Percentiles rank a stretch among this genome's conserved stretches.
Conservation (phyloP, 805 yeast species). For the Nakazawaea populi region DNA sequence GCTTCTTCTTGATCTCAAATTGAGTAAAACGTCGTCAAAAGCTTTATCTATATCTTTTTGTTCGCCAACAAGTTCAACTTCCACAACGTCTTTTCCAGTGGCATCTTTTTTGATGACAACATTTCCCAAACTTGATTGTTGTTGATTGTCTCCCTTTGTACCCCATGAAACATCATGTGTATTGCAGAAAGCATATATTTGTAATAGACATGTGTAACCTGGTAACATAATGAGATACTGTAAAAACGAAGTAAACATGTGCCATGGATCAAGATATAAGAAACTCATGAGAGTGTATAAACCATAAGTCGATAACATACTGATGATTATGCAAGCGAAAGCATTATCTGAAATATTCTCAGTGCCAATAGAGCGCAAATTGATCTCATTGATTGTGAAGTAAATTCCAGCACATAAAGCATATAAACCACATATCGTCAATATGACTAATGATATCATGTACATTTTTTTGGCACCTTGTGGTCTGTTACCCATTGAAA, state of each 20-base stretch:
- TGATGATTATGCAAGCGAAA: constrained; percentile 73
- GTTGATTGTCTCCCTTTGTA: constrained; percentile 81
- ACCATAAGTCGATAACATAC: constrained; percentile 88
- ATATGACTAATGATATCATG: constrained; percentile 60
- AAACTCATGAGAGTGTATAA: constrained; percentile 77
- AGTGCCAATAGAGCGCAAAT: constrained; percentile 19
- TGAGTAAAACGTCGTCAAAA: constrained; percentile 68
- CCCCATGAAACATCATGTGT: constrained; percentile 98
- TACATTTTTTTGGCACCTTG: constrained; percentile 88
- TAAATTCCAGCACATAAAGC: constrained; percentile 78
- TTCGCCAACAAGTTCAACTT: constrained; percentile 65
- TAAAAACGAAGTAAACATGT: constrained; percentile 79
- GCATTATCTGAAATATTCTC: constrained; percentile 31
- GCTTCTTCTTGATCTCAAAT: constrained; percentile 64
- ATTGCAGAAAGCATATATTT: constrained; percentile 93
- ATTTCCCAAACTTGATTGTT: constrained; percentile 64
- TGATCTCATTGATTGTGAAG: constrained; percentile 60
- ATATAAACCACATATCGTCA: constrained; percentile 76
- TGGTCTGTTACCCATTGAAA: constrained; percentile 96
- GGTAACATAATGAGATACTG: constrained; percentile 87
- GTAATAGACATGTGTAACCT: constrained; percentile 82
- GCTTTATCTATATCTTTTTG: constrained; percentile 77
- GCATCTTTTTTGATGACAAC: constrained; percentile 79
- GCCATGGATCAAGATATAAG: constrained; percentile 85
- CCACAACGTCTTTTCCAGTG: constrained; percentile 78